Conservation (phyloP, 305 asterid species). For the Fraxinus platypoda region DNA sequence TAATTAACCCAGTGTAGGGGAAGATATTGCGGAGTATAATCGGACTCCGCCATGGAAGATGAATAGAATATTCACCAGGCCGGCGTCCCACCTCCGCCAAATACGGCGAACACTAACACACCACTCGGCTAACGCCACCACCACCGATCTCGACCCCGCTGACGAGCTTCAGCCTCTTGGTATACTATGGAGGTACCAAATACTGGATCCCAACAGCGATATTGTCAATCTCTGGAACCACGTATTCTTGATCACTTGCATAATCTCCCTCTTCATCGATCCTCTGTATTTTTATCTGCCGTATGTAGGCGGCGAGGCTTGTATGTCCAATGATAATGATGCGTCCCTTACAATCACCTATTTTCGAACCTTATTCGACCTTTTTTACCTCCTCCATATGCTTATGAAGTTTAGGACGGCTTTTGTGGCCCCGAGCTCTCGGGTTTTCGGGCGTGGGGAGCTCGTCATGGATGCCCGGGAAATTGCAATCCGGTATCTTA, state of each 20-base stretch:
- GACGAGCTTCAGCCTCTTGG: slow-evolving; percentile 55
- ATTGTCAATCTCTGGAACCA: slow-evolving; percentile 91
- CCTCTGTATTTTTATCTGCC: slow-evolving; percentile 86
- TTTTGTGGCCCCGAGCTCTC: slow-evolving; percentile 79
- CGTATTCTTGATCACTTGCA: slow-evolving; percentile 59
- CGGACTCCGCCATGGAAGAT: slow-evolving; percentile 97
- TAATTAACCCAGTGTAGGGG: not conserved
- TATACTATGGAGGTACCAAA: slow-evolving; percentile 68
- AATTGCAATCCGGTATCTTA: slow-evolving; percentile 64
- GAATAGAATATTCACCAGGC: slow-evolving; percentile 71
- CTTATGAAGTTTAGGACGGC: slow-evolving; percentile 86
- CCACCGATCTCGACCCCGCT: slow-evolving; percentile 20
- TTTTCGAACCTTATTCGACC: slow-evolving; percentile 52
- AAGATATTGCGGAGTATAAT: slow-evolving; percentile 23
- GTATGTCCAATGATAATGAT: slow-evolving; percentile 59
- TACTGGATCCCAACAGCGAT: slow-evolving; percentile 88
- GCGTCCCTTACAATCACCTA: slow-evolving; percentile 56
- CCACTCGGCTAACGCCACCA: slow-evolving; percentile 12
- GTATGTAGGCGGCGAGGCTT: slow-evolving; percentile 48
- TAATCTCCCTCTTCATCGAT: slow-evolving; percentile 79
- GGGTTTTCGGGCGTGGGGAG: slow-evolving; percentile 94
- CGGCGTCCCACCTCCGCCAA: slow-evolving; percentile 84
- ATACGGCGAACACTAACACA: slow-evolving; percentile 49
- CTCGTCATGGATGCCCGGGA: slow-evolving; percentile 72
- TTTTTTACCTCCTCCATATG: slow-evolving; percentile 71